Evolutionary conservation across 805 yeast genomes (phyloP), one percentile per base, ranked within the genome.

Genomic region (Tetrapisispora namnaoensis): DNA sequence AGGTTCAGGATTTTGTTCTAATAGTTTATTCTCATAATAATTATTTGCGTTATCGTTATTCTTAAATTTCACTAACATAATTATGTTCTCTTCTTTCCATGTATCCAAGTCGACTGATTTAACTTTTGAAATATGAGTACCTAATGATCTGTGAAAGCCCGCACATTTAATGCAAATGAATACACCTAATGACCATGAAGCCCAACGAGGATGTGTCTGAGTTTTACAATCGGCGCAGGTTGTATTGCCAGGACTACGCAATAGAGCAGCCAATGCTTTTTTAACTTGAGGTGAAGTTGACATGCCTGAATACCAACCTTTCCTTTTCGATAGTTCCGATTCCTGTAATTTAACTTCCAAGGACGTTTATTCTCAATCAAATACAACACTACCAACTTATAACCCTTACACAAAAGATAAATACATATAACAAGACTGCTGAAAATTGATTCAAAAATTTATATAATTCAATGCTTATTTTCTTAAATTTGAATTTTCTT

Each of bases 181-280:
- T 49, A 93, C 79, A 20, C 99, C 99, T 46, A 91, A 67, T 56
- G 83, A 89, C 96, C 97, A 91, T 21, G 95, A 83, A n/a, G 98
- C 96, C 99, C 99, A 91, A 47, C 99, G 75, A 17, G 99, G 99
- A 67, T 91, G 95, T 32, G 83, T 76, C 14, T 91, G 77, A 0
- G 82, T 76, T 66, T 91, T 91, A 69, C 99, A 91, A 67, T 91
- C 99, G 2, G 90, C 95, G 66, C 99, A 91, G 42, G 70, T 65
- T 59, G 78, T 79, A 71, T 93, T 93, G 36, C 79, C 79, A 1
- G 81, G 80, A 57, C 88, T 96, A 50, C 79, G 80, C 41, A 93
- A 75, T 32, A 93, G 73, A 32, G 83, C 79, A 65, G 80, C 80
- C 53, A 93, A 72, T 38, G 87, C 82, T 61, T 79, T 59, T 47